Evolutionary conservation across 208 protist species (phyloP), one percentile per base, ranked within the genome.

Genomic region (Histomonas meleagridis): DNA sequence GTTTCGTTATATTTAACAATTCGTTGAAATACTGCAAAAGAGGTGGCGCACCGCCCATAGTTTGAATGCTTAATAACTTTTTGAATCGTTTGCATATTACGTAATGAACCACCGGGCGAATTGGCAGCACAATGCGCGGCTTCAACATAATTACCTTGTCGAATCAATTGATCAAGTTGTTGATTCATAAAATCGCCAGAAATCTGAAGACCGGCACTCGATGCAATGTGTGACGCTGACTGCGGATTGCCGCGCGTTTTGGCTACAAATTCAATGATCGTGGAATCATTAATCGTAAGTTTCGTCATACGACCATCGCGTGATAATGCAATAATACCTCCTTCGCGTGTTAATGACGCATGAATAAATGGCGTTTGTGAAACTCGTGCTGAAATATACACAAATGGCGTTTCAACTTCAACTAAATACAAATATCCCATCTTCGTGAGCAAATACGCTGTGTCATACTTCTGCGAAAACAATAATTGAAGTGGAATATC

Each of bases 111-210:
- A 62, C 95, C 93, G 0, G 97, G 98, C 0, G 98, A 97, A 16
- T 96, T 94, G 43, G 97, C 95, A 92, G 97, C 98, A 65, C 98
- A 94, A 92, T 96, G 95, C 46, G 98, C 96, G 21, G 99, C 98
- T 28, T 97, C 97, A 91, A 97, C 95, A 70, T 97, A 95, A 57
- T 98, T 95, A 18, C 96, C 96, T 90, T 90, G 92, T 78, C 95
- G 94, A 91, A 99, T 95, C 79, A 96, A 95, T 91, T 96, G 94
- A 38, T 99, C 96, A 92, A 99, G 98, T 94, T 99, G 96, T 48
- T 86, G 76, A 32, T 43, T 86, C 40, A 86, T 86, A 46, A 86
- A 86, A 49, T 86, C 76, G 40, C 46, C 46, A 26, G 76, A 86
- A 5, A 86, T 86, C 16, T 49, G 76, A 28, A 86, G 43, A 3